Base-by-base conservation (phyloP, 306 rosid species). In the Amphicarpaea edgeworthii region DNA sequence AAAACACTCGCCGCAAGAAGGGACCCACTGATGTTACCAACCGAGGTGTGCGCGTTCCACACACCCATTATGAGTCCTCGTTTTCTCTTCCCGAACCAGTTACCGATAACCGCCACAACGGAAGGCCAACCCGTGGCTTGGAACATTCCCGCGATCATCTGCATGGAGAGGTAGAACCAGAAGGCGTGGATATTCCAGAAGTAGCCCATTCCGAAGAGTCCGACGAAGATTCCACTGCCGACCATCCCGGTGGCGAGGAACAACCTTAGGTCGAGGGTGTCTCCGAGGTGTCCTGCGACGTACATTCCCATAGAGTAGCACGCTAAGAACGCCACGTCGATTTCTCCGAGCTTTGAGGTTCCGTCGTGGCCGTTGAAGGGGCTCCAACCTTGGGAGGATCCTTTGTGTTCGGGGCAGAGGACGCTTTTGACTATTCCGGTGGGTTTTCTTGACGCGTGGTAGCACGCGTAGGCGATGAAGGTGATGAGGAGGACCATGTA, bases 41-140 rank as follows among this genome's bases (percentile, higher is more conserved):
- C 85, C 0, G 98, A 93, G 2, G 96, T 89, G 32, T 93, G 98
- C 0, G 96, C 95, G 65, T 93, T 93, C 96, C 96, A 93, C 9
- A 93, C 40, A 10, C 98, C 98, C 96, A 90, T 93, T 26, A 93
- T 93, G 51, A 90, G 77, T 0, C 96, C 95, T 20, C 95, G 84
- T 82, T 87, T 93, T 42, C 93, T 69, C 47, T 89, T 93, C 32
- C 95, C 98, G 71, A 93, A 93, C 98, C 98, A 93, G 59, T 89
- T 89, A 0, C 98, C 96, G 23, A 93, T 79, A 26, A 93, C 98
- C 8, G 96, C 98, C 10, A 93, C 96, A 37, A 93, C 98, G 2
- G 87, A 89, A 67, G 96, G 98, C 96, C 98, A 93, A 3, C 98
- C 95, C 0, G 98, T 93, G 1, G 98, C 94, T 37, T 93, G 95